Evolutionary conservation across 1,284 basidiomycete genomes (phyloP), one percentile per base, ranked within the genome.

Genomic region (Erythrobasidium hasegawianum): DNA sequence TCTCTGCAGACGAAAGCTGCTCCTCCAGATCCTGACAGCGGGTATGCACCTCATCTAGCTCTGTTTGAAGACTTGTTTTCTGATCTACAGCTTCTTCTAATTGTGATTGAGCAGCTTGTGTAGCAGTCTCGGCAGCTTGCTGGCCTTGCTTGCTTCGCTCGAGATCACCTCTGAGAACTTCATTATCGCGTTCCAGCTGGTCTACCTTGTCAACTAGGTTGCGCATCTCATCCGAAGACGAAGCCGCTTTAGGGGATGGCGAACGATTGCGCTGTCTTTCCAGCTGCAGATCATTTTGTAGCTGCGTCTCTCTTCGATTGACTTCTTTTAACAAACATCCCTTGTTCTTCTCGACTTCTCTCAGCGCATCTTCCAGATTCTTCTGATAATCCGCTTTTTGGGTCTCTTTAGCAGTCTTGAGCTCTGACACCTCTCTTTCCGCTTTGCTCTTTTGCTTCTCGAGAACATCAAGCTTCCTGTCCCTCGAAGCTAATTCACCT

Each of bases 401-500:
- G 43, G 47, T 39, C 16, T 57, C 62, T 29, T 56, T 49, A 16
- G 43, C 62, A 24, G 45, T 47, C 38, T 41, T 47, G 29, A 55
- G 38, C 10, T 53, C 33, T n/a, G 43, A 13, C 7, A 65, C 38
- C 33, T 57, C 40, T 7, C 43, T 27, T 29, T 65, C 55, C 18
- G 54, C n/a, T 27, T 20, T 20, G 22, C 41, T 52, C 33, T 65
- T 65, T 1, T 49, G 27, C 18, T 55, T 45, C 56, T 65, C 62
- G 11, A 65, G 16, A 16, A 45, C 20, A 40, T 65, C 56, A n/a
- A 65, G 55, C 43, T 26, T 27, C 33, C 62, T 45, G 33, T 65
- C 62, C 27, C 62, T 20, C 4, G 62, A 57, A 24, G 62, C 62
- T 50, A 65, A 29, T 45, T 65, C 62, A 33, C 55, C 62, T 13